Conservation (phyloP, 2,329 filamentous ascomycete genomes). For the Pseudocercospora vitis region DNA sequence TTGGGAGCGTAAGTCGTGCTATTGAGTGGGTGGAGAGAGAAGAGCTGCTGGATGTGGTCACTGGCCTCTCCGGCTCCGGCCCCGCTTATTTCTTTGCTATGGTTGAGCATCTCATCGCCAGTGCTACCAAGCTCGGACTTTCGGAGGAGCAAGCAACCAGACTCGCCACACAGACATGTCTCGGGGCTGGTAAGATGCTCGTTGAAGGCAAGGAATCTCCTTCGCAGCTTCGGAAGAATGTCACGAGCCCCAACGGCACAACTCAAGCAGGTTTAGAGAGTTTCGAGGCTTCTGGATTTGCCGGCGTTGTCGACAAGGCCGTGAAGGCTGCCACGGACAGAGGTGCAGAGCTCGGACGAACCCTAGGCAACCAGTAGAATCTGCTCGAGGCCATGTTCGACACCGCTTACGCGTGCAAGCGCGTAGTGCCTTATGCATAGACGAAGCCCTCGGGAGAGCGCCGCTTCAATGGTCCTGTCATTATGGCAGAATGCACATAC, state of each 20-base stretch:
- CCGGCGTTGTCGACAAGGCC: constrained; percentile 30
- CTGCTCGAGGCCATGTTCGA: background rate
- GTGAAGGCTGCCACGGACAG: constrained; percentile 31
- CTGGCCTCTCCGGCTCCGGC: constrained; percentile 31
- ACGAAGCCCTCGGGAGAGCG: too few relatives aligned
- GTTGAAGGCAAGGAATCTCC: constrained; percentile 29
- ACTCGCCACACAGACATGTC: constrained; percentile 32
- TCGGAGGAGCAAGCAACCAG: constrained; percentile 30
- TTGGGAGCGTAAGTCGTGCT: constrained; percentile 30
- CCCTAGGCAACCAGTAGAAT: constrained; percentile 29
- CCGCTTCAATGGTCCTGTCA: too few relatives aligned
- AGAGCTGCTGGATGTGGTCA: constrained; percentile 32
- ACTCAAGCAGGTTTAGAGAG: constrained; percentile 33
- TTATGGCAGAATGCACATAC: too few relatives aligned
- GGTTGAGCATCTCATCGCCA: constrained; percentile 33
- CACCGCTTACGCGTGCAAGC: background rate
- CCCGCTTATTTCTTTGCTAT: constrained; percentile 33
- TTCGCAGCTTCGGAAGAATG: constrained; percentile 32
- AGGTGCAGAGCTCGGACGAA: constrained; percentile 29
- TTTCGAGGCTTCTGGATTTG: constrained; percentile 30
- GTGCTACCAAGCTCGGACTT: constrained; percentile 29
- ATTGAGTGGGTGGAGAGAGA: constrained; percentile 33
- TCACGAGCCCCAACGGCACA: constrained; percentile 34
- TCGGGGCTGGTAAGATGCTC: constrained; percentile 34
- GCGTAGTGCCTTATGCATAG: too few relatives aligned